phyloP scores from a whole-genome alignment of 2,329 filamentous ascomycete genomes.

The Nothomitra cinnamomea region DNA sequence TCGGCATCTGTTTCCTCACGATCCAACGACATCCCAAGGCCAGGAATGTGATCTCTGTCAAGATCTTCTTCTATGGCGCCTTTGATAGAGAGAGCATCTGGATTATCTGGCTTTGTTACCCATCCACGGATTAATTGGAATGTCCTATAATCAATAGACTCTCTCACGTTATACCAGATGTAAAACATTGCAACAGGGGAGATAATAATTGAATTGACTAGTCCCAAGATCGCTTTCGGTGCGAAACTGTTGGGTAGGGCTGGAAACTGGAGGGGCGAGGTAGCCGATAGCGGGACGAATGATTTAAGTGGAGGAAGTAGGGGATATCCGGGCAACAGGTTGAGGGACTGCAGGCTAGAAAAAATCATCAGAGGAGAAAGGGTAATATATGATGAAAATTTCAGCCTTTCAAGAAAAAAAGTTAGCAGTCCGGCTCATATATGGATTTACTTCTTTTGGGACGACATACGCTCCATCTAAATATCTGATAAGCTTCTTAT shows the following conservation, averaged over 20 bases:
- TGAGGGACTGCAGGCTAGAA: not conserved
- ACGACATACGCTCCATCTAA: not conserved
- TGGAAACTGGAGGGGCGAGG: slow-evolving; percentile 5
- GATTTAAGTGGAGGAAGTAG: not conserved
- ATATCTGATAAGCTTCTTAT: slow-evolving; percentile 1
- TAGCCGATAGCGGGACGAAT: slow-evolving; percentile 1
- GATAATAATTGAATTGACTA: not conserved
- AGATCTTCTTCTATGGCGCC: slow-evolving; percentile 3
- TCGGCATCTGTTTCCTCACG: not conserved
- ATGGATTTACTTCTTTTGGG: not conserved
- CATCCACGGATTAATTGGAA: not conserved
- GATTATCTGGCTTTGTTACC: slow-evolving; percentile 4
- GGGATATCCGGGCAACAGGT: slow-evolving; percentile 4
- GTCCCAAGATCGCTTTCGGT: not conserved
- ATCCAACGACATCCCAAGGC: not conserved
- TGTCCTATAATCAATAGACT: not conserved
- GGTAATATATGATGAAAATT: not conserved
- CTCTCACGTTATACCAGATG: not conserved
- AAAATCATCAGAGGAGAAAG: slow-evolving; percentile 4
- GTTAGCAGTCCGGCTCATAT: not conserved
- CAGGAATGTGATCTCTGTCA: slow-evolving; percentile 3
- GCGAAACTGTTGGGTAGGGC: not conserved
- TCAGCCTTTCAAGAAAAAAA: not conserved
- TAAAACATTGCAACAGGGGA: slow-evolving; percentile 1
- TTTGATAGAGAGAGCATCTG: slow-evolving; percentile 1